These are phyloP conservation scores for Kodamaea fukazawae DNA, from an alignment of 805 yeast genomes.

Conservation along the genomic window DNA sequence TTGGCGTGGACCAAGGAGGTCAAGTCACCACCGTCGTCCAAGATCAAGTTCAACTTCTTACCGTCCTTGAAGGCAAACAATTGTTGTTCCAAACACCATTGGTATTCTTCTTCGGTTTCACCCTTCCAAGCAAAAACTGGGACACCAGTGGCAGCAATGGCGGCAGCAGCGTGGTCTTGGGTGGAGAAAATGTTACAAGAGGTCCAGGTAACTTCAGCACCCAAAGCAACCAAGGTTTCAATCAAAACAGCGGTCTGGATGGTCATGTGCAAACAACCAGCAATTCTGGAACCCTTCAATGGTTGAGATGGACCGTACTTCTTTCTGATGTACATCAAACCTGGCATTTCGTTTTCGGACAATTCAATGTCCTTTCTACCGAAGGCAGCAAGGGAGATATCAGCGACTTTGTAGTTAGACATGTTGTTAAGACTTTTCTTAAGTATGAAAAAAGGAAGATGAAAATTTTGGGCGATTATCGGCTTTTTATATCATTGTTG, in stretches of 20 bases:
- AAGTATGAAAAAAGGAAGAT: constrained; percentile 1
- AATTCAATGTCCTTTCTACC: constrained; percentile 99
- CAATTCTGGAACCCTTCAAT: constrained; percentile 96
- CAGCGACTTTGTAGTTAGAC: constrained; percentile 90
- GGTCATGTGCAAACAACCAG: constrained; percentile 99
- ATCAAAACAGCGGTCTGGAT: constrained; percentile 98
- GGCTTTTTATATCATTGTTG: constrained; percentile 2
- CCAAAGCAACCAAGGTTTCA: constrained; percentile 94
- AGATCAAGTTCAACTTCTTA: constrained; percentile 91
- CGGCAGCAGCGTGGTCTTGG: constrained; percentile 99
- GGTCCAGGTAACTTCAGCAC: constrained; percentile 99
- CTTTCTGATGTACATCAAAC: constrained; percentile 95
- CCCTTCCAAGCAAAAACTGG: constrained; percentile 99
- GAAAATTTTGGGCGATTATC: constrained; percentile 6
- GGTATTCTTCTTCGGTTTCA: constrained; percentile 99
- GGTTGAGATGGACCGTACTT: constrained; percentile 92
- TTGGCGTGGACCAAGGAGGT: constrained; percentile 95
- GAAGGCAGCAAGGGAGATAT: constrained; percentile 96
- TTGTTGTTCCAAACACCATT: constrained; percentile 99
- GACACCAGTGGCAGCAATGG: constrained; percentile 98
- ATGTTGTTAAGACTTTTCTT: constrained; percentile 14
- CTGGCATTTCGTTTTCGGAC: constrained; percentile 99
- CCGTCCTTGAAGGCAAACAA: constrained; percentile 95
- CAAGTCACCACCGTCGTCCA: constrained; percentile 99
- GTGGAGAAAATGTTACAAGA: constrained; percentile 99